Evolutionary conservation across 371 early-diverging fungal species (phyloP).

Genomic region (Actinomucor elegans): DNA sequence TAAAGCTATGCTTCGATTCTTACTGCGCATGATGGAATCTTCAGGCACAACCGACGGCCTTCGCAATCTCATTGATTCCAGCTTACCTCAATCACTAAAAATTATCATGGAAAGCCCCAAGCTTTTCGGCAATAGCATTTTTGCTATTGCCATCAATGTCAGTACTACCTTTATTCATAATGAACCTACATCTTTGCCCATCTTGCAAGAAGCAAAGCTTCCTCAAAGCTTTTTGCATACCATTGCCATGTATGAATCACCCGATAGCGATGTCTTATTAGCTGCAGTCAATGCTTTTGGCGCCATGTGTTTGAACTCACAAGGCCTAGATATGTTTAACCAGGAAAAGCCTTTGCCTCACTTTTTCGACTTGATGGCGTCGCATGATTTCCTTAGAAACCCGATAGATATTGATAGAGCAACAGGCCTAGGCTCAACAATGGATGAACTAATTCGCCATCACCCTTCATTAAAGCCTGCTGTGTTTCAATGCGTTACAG

Average conservation of each 20-base stretch:
- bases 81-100: slow-evolving; percentile 74
- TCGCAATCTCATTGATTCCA: slow-evolving; percentile 90
- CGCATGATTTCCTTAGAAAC: slow-evolving; percentile 68
- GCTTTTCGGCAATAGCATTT: slow-evolving; percentile 73
- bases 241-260: slow-evolving; percentile 58
- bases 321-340: slow-evolving; percentile 81
- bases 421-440: slow-evolving; percentile 73
- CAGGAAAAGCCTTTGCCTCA: slow-evolving; percentile 69
- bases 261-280: slow-evolving; percentile 69
- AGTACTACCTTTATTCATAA: slow-evolving; percentile 95
- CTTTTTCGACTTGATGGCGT: slow-evolving; percentile 74
- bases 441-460: slow-evolving; percentile 95
- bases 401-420: slow-evolving; percentile 84
- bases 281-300: slow-evolving; percentile 90
- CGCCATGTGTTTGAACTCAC: slow-evolving; percentile 90
- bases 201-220: slow-evolving; percentile 85
- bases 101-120: slow-evolving; percentile 68
- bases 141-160: slow-evolving; percentile 81
- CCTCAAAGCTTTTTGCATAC: slow-evolving; percentile 81
- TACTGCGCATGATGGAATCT: slow-evolving; percentile 93
- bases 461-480: slow-evolving; percentile 78
- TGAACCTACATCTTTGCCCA: slow-evolving; percentile 89
- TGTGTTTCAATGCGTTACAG: slow-evolving; percentile 67
- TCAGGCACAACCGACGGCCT: slow-evolving; percentile 83
- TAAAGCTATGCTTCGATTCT: slow-evolving; percentile 87